These are phyloP conservation scores for Eucalyptus globulus DNA, from an alignment of 345 rosid species.

Conservation along the genomic window DNA sequence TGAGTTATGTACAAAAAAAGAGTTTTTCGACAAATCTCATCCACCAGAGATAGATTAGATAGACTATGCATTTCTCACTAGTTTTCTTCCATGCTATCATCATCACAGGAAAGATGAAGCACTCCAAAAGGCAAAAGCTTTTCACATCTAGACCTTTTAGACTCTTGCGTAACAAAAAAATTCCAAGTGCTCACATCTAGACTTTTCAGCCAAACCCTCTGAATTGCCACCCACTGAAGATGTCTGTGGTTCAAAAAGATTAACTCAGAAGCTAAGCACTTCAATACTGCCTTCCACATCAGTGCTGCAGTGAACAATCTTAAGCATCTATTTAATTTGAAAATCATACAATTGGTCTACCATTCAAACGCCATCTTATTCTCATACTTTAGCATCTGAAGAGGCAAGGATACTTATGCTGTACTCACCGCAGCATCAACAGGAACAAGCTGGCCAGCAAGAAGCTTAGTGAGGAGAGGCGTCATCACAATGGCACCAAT, in stretches of 20 bases:
- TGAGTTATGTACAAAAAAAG: background rate
- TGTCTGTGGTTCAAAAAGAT: background rate
- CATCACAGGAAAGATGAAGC: background rate
- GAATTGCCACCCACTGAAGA: background rate
- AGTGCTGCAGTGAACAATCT: background rate
- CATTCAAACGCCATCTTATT: background rate
- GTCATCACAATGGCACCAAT: constrained; percentile 97
- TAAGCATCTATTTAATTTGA: background rate
- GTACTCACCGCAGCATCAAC: constrained; percentile 86
- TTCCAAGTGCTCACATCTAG: background rate
- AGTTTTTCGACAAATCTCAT: background rate
- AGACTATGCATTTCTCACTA: background rate
- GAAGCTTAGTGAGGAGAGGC: constrained; percentile 96
- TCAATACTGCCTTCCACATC: background rate
- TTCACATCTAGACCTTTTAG: background rate
- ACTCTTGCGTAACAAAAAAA: background rate
- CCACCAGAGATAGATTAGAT: background rate
- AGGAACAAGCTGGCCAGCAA: constrained; percentile 98
- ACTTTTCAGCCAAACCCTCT: background rate
- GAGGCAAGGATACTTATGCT: background rate
- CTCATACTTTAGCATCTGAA: background rate
- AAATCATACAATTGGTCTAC: background rate
- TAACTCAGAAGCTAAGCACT: background rate
- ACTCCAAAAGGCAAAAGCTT: background rate
- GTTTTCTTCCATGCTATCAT: background rate